These are phyloP conservation scores for Circinella minor DNA, from an alignment of 371 early-diverging fungal species.

Conservation along the genomic window DNA sequence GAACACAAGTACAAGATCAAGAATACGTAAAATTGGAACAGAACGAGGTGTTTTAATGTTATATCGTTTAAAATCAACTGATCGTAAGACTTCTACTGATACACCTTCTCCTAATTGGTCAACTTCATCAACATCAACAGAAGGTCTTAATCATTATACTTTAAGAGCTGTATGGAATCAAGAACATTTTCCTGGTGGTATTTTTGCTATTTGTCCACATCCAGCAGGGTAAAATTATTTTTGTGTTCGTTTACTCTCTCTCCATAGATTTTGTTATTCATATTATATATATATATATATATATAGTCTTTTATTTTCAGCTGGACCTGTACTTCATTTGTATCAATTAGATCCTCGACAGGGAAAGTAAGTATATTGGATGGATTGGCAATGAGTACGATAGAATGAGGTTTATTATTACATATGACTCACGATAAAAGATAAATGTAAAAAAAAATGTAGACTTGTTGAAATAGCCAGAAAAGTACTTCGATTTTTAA, in stretches of 20 bases:
- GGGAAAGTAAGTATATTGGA: constrained; percentile 29
- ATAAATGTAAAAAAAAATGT: background rate
- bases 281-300: background rate
- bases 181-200: constrained; percentile 39
- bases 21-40: constrained; percentile 15
- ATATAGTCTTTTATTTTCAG: constrained; percentile 39
- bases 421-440: too few species aligned
- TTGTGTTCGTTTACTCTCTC: too few species aligned
- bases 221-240: constrained; percentile 35
- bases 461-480: constrained; percentile 37
- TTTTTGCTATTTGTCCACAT: constrained; percentile 48
- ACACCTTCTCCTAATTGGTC: background rate
- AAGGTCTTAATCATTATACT: constrained; percentile 11
- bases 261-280: too few species aligned
- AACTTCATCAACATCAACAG: background rate
- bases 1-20: background rate
- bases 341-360: constrained; percentile 34
- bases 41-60: constrained; percentile 38
- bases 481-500: constrained; percentile 30
- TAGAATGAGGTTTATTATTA: too few species aligned
- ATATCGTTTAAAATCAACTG: constrained; percentile 36
- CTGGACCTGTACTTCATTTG: constrained; percentile 34
- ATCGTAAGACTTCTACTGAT: background rate
- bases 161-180: constrained; percentile 38
- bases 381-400: too few species aligned